These are phyloP conservation scores for Colletotrichum abscissum DNA, from an alignment of 2,329 filamentous ascomycete genomes.

Conservation along the genomic window DNA sequence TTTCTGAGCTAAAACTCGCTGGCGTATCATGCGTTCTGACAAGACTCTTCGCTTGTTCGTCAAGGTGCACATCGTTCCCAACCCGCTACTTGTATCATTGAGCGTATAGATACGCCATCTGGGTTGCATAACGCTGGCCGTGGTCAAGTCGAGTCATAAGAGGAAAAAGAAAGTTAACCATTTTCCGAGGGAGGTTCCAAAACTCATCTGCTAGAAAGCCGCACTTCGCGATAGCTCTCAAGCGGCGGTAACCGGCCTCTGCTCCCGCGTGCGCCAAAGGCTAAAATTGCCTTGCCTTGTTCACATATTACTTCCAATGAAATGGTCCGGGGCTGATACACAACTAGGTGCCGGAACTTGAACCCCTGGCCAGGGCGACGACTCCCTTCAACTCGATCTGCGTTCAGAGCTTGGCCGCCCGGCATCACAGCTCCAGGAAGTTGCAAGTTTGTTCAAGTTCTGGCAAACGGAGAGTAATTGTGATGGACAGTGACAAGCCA, in stretches of 20 bases:
- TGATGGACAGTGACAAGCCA: not conserved
- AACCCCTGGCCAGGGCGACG: constrained; percentile 21
- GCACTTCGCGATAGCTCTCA: not conserved
- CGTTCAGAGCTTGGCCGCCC: not conserved
- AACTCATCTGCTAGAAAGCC: not conserved
- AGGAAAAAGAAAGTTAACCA: not conserved
- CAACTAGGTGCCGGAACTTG: not conserved
- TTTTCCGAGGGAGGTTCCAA: not conserved
- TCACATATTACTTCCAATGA: not conserved
- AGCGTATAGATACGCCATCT: not conserved
- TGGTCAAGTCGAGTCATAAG: not conserved
- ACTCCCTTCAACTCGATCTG: constrained; percentile 16
- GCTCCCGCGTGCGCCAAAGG: not conserved
- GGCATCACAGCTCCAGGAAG: constrained; percentile 14
- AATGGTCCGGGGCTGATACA: not conserved
- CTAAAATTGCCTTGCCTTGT: not conserved
- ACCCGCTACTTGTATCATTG: not conserved
- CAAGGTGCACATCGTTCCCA: not conserved
- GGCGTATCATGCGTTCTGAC: not conserved
- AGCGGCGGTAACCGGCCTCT: not conserved
- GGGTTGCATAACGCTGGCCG: not conserved
- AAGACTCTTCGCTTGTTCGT: not conserved
- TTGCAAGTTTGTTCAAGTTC: not conserved
- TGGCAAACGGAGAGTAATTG: not conserved
- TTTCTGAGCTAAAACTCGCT: not conserved